phyloP scores from a whole-genome alignment of 257 asterid species.

The Gentiana straminea region DNA sequence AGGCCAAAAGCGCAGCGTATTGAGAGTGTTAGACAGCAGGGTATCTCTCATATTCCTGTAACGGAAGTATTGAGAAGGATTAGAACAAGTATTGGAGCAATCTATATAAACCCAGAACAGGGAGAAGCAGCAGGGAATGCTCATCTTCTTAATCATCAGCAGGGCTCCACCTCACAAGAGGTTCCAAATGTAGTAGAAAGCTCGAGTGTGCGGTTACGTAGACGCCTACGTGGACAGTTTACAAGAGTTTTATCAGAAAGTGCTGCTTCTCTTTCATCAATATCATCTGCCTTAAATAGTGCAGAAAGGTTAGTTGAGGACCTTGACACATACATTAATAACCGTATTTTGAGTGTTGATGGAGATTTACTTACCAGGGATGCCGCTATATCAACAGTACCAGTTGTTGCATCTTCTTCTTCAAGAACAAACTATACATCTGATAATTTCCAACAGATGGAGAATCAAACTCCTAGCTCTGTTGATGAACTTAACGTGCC shows the following conservation, averaged over 20 bases:
- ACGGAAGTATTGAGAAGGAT: conserved; percentile 46
- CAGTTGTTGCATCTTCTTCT: conserved; percentile 31
- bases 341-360: conserved; percentile 25
- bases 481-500: conserved; percentile 16
- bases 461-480: conserved; percentile 12
- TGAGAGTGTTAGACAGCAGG: conserved; percentile 43
- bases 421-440: conserved; percentile 27
- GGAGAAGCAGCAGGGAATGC: conserved; percentile 19
- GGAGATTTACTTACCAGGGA: conserved; percentile 25
- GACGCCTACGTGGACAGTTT: conserved; percentile 37
- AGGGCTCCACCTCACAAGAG: conserved; percentile 16
- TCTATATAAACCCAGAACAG: conserved; percentile 22
- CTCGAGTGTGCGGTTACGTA: conserved; percentile 13
- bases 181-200: conserved; percentile 24
- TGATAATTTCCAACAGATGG: conserved; percentile 17
- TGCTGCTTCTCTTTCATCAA: conserved; percentile 62
- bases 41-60: conserved; percentile 34
- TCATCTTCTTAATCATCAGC: conserved; percentile 1
- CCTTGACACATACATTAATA: conserved; percentile 50
- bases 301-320: conserved; percentile 71
- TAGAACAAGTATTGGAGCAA: conserved; percentile 37
- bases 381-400: conserved; percentile 20
- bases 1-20: conserved; percentile 47
- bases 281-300: conserved; percentile 58
- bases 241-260: conserved; percentile 66